Percentiles rank a stretch among this genome's conserved stretches.
Evolutionary conservation across 169 alveolate genomes (phyloP).

Genomic region (Eimeria necatrix): DNA sequence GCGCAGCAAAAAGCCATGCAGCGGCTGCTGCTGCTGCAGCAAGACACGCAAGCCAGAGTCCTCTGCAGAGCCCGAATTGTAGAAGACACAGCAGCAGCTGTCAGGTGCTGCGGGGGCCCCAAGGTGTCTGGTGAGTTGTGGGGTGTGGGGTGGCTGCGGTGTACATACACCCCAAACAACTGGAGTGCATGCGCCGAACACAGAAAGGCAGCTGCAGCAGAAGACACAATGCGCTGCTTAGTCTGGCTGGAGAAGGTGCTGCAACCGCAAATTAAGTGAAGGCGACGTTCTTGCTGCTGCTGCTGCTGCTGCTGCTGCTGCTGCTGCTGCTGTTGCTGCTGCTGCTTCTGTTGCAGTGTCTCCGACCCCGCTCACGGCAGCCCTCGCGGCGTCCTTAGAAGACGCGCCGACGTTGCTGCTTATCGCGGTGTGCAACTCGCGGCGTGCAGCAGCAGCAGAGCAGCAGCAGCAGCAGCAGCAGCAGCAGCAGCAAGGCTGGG

Average conservation of each 20-base stretch:
- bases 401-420: conserved; percentile 68
- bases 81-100: conserved; percentile 36
- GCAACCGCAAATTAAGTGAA: too few relatives aligned
- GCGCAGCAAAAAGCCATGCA: conserved; percentile 49
- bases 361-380: conserved; percentile 59
- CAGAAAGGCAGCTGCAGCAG: neutral
- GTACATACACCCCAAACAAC: too few relatives aligned
- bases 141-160: neutral
- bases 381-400: conserved; percentile 43
- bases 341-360: conserved; percentile 49
- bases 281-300: neutral
- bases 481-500: neutral
- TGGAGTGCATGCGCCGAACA: too few relatives aligned
- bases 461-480: conserved; percentile 61
- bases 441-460: conserved; percentile 68
- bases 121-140: neutral
- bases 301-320: conserved; percentile 21
- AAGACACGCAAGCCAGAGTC: conserved; percentile 40
- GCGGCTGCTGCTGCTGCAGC: conserved; percentile 69
- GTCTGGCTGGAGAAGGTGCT: too few relatives aligned
- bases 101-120: conserved; percentile 22
- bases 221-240: neutral
- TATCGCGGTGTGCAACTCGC: conserved; percentile 42
- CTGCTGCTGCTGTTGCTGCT: conserved; percentile 41
- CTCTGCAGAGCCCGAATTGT: conserved; percentile 34